Evolutionary conservation across 1,139 yeast genomes (phyloP).

Genomic region (Tardiomyces digboiensis): DNA sequence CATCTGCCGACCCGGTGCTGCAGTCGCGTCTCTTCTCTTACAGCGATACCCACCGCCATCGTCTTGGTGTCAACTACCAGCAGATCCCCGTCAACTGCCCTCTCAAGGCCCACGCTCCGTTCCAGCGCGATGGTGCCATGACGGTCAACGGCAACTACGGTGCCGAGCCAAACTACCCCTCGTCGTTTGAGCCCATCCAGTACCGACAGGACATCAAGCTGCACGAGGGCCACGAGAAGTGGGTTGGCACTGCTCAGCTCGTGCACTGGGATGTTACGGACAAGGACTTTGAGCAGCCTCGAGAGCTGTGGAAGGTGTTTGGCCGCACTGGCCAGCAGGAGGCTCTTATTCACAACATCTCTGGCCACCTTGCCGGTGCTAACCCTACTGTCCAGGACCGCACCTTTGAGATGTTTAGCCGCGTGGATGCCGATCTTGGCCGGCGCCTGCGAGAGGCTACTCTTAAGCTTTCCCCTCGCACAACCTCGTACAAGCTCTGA

Average conservation of each 20-base stretch:
- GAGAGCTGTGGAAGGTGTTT: slow-evolving; percentile 57
- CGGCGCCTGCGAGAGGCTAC: slow-evolving; percentile 53
- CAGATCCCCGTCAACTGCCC: slow-evolving; percentile 67
- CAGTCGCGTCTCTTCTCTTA: slow-evolving; percentile 79
- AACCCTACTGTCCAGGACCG: slow-evolving; percentile 69
- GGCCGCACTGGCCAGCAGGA: slow-evolving; percentile 61
- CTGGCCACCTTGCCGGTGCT: slow-evolving; percentile 65
- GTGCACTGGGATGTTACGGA: slow-evolving; percentile 73
- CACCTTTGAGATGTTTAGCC: slow-evolving; percentile 66
- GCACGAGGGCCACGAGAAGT: slow-evolving; percentile 67
- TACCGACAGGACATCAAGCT: slow-evolving; percentile 30
- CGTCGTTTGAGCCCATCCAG: slow-evolving; percentile 38
- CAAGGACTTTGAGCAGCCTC: slow-evolving; percentile 61
- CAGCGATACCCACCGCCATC: slow-evolving; percentile 67
- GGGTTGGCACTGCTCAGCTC: slow-evolving; percentile 83
- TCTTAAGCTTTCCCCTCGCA: slow-evolving; percentile 40
- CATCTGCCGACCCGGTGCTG: slow-evolving; percentile 79
- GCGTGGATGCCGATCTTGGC: slow-evolving; percentile 63
- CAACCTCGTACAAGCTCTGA: background rate
- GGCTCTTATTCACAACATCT: slow-evolving; percentile 75
- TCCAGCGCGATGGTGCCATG: slow-evolving; percentile 83
- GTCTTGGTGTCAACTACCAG: slow-evolving; percentile 59
- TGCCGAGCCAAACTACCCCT: slow-evolving; percentile 56
- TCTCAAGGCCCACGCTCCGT: slow-evolving; percentile 26
- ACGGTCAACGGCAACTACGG: slow-evolving; percentile 73